Evolutionary conservation across 2,329 filamentous ascomycete species (phyloP).

Genomic region (Pyrenochaeta sp.): DNA sequence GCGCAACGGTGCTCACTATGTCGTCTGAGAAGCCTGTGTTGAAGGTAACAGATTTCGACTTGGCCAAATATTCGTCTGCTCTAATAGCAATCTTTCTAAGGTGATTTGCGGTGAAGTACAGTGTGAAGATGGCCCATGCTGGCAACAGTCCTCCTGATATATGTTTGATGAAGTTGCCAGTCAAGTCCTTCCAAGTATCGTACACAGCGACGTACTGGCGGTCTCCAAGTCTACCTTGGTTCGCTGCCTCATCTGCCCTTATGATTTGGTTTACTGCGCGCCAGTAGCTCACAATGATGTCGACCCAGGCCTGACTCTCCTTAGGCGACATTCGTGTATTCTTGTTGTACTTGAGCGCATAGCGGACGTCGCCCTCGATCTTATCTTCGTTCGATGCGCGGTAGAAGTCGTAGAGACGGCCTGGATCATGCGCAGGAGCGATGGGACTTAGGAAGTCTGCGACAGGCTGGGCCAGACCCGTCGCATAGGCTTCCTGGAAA

Average conservation of each 20-base stretch:
- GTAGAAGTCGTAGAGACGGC: slow-evolving; percentile 74
- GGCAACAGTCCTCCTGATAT: slow-evolving; percentile 80
- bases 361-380: slow-evolving; percentile 74
- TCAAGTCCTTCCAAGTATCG: slow-evolving; percentile 86
- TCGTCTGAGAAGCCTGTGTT: slow-evolving; percentile 76
- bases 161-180: slow-evolving; percentile 78
- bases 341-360: slow-evolving; percentile 71
- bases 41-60: slow-evolving; percentile 57
- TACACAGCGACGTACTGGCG: slow-evolving; percentile 86
- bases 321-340: slow-evolving; percentile 66
- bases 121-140: slow-evolving; percentile 90
- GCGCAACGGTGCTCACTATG: slow-evolving; percentile 69
- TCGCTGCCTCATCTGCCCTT: slow-evolving; percentile 65
- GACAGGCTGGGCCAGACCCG: slow-evolving; percentile 74
- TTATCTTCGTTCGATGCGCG: slow-evolving; percentile 73
- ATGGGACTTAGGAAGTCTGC: slow-evolving; percentile 79
- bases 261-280: slow-evolving; percentile 79
- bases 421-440: slow-evolving; percentile 67
- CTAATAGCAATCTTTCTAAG: slow-evolving; percentile 88
- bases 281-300: slow-evolving; percentile 86
- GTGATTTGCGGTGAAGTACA: slow-evolving; percentile 89
- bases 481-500: slow-evolving; percentile 73
- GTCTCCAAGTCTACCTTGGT: slow-evolving; percentile 51
- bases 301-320: slow-evolving; percentile 83
- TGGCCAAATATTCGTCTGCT: slow-evolving; percentile 76